Evolutionary conservation across 176 grass and related monocot genomes (phyloP), one percentile per base, ranked within the genome.

Genomic region (Areca catechu): DNA sequence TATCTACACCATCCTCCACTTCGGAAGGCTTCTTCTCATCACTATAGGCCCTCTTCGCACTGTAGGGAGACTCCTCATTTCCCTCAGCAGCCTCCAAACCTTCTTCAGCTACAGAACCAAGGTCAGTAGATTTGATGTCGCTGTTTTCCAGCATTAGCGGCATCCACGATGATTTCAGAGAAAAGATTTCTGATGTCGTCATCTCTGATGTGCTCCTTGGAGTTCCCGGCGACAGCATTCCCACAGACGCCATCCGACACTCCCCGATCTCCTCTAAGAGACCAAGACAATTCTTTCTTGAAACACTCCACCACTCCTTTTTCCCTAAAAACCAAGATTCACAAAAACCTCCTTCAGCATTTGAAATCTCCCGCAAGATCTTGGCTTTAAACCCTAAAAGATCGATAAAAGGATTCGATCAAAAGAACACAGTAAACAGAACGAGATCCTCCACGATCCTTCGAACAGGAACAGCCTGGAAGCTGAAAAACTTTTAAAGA

Each of bases 1-100:
- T n/a, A 19, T 62, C 62, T 63, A 2, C 34, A 43, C 77, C 16
- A 54, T 71, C 4, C 5, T 53, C 15, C 49, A 70, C 23, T 12
- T 74, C 77, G 48, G 52, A 29, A 25, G 68, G 51, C 50, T 20
- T 71, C 17, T 50, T 49, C 43, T 64, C 77, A 43, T 43, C 14
- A 6, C 68, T 22, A 1, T 74, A 83, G 49, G 51, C 54, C 27
- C 70, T 77, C 54, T 78, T 75, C 19, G 85, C 86, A 54, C 58
- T 68, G 76, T 95, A 95, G 7, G 90, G 90, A 2, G 90, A 95
- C 73, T 89, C 85, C 3, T 29, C 55, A 9, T 83, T 77, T 10
- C 77, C 64, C 54, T 81, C 78, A n/a, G 18, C 15, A 55, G 52
- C 72, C 77, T 34, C 23, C 53, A 19, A 57, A 34, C 30, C 65